Evolutionary conservation across 2,329 filamentous ascomycete genomes (phyloP), one percentile per base, ranked within the genome.

Genomic region (Aspergillus fumigatiaffinis): DNA sequence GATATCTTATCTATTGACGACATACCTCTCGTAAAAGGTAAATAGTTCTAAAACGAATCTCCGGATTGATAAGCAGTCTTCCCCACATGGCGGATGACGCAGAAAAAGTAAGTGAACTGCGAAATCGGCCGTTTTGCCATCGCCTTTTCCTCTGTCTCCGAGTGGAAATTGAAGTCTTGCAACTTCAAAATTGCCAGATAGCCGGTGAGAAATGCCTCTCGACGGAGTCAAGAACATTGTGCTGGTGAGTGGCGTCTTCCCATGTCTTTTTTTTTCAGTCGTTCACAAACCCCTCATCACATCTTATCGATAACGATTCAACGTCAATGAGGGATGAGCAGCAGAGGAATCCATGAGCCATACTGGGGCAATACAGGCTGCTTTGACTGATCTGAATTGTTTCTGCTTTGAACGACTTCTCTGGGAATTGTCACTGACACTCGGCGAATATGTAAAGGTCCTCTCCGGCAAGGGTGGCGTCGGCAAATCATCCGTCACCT

Each of bases 401-500:
- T 17, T 17, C 14, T 7, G 14, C 3, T 17, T 38, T 32, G 29
- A 6, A 17, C 6, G 32, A 17, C 51, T 47, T 47, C 49, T 47
- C 48, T 25, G 20, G 4, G 23, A 3, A 52, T 32, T 17, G 21
- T 42, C 17, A 58, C 60, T 50, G 53, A 66, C 46, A 51, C 57
- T 38, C 32, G 28, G 53, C 55, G 25, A 60, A 41, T 9, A 17
- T 25, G 28, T 21, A 28, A 38, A 84, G 79, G 83, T 93, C 61
- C 88, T 99, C 50, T 97, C 94, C 12, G 94, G 94, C 67, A 99
- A 99, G 83, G 94, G 94, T 70, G 94, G 94, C 66, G 94, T 99
- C 21, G 94, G 94, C 57, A 99, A 99, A 80, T 97, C 93, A 47
- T 96, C 92, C 53, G 87, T 97, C n/a, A 97, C 94, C 0, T 95